Evolutionary conservation across 352 stramenopile genomes (phyloP), one percentile per base, ranked within the genome.

Genomic region (Phytopythium sindhum): DNA sequence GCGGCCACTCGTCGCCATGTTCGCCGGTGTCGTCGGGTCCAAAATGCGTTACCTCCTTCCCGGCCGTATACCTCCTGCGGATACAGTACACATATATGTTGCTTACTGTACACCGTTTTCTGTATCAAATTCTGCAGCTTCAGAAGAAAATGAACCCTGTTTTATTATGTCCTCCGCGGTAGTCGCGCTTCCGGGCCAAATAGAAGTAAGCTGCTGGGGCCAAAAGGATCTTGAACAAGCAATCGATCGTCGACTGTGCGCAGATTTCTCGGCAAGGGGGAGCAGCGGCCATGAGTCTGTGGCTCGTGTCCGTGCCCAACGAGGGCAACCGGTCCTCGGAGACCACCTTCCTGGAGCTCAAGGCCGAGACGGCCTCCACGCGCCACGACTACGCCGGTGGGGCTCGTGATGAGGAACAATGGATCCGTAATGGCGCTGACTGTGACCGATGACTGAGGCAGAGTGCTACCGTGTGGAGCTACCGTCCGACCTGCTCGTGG

Each of bases 401-500:
- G 51, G 58, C 55, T 8, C 8, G 24, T 28, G 12, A 6, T 41
- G 19, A 42, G 29, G n/a, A 8, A 47, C 41, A 14, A 1, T 44
- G 37, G 37, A 44, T 15, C 12, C 14, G 12, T 24, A 3, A 44
- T 7, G n/a, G n/a, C n/a, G n/a, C n/a, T 12, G 28, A 29, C 10
- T 51, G 23, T 19, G 14, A 21, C 53, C 19, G 23, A 4, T 21
- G 59, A 39, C 11, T 28, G 24, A 7, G 51, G 23, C 51, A 81
- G 86, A 97, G 57, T 89, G 84, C 57, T 84, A 87, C 60, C 83
- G 88, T 21, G 90, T 97, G 53, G 88, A 97, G 53, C 70, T 99
- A 45, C 97, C 97, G 37, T 91, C 84, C 19, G 96, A 97, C 60
- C 79, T 99, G 65, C 89, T 98, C 37, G 96, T 99, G 17, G 97